Evolutionary conservation across 1,139 yeast species (phyloP).

Genomic region (Suhomyces anneliseae): DNA sequence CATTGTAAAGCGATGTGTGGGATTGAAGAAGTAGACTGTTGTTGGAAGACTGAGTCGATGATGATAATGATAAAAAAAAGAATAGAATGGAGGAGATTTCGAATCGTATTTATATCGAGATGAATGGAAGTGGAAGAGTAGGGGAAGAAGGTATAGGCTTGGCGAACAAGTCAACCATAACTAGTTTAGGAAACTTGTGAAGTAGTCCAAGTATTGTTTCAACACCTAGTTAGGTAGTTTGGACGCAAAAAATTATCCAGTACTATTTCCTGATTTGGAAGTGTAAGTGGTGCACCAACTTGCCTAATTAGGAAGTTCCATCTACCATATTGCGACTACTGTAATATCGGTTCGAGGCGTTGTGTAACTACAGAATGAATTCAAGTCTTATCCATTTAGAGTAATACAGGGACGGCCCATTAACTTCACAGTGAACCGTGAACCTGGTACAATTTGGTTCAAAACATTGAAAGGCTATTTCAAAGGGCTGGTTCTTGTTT

Average conservation of each 20-base stretch:
- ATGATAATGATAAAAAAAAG: slow-evolving; percentile 10
- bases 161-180: neutral
- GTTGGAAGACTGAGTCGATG: slow-evolving; percentile 5
- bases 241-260: slow-evolving; percentile 5
- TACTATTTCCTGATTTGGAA: slow-evolving; percentile 12
- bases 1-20: slow-evolving; percentile 25
- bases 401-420: neutral
- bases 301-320: slow-evolving; percentile 14
- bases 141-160: neutral
- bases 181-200: slow-evolving; percentile 11
- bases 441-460: no score
- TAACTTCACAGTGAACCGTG: neutral
- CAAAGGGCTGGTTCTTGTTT: neutral
- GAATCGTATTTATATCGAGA: slow-evolving; percentile 7
- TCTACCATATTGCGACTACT: neutral
- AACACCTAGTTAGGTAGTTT: slow-evolving; percentile 8
- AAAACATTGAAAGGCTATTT: no score
- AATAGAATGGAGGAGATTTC: neutral
- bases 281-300: slow-evolving; percentile 10
- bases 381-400: neutral
- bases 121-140: neutral
- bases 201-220: neutral
- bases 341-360: neutral
- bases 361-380: neutral
- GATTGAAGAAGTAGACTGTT: slow-evolving; percentile 1